A percentile compares a stretch with the other conserved stretches of the same genome.
Evolutionary conservation across 495 filamentous ascomycete species (phyloP).

Genomic region (Hyaloscypha hepaticicola): DNA sequence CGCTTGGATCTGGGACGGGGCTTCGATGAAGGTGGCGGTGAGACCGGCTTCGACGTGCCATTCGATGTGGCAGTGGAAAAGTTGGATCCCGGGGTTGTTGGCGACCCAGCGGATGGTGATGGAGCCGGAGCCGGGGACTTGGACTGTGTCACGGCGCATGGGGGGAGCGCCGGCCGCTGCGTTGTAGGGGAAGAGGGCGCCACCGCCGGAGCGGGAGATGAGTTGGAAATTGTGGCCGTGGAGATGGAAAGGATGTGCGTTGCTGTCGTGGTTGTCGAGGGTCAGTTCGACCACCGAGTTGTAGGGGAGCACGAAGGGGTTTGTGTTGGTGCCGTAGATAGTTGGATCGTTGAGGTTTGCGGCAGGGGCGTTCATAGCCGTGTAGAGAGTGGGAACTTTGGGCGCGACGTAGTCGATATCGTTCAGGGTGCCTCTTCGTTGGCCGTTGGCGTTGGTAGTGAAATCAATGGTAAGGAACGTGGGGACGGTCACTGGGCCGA

Average conservation of each 20-base stretch:
- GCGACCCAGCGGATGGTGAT: slow-evolving; percentile 59
- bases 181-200: slow-evolving; percentile 27
- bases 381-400: slow-evolving; percentile 79
- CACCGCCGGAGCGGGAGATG: slow-evolving; percentile 43
- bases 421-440: slow-evolving; percentile 67
- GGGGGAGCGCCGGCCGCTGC: slow-evolving; percentile 38
- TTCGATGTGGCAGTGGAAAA: slow-evolving; percentile 83
- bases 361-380: slow-evolving; percentile 62
- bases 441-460: slow-evolving; percentile 6
- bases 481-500: neutral
- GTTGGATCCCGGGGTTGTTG: slow-evolving; percentile 73
- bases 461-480: neutral
- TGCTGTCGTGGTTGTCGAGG: slow-evolving; percentile 74
- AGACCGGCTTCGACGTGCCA: slow-evolving; percentile 78
- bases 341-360: slow-evolving; percentile 45
- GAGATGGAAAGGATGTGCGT: slow-evolving; percentile 54
- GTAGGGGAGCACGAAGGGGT: slow-evolving; percentile 63
- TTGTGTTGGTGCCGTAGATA: slow-evolving; percentile 71
- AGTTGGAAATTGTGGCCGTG: slow-evolving; percentile 83
- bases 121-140: slow-evolving; percentile 54
- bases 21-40: slow-evolving; percentile 68
- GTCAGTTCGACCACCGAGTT: slow-evolving; percentile 72
- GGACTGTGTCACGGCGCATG: slow-evolving; percentile 55
- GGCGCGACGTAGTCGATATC: slow-evolving; percentile 67
- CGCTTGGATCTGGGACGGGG: slow-evolving; percentile 22